These are phyloP conservation scores for Polytolypa hystricis DNA, from an alignment of 2,329 filamentous ascomycete genomes.

Conservation along the genomic window DNA sequence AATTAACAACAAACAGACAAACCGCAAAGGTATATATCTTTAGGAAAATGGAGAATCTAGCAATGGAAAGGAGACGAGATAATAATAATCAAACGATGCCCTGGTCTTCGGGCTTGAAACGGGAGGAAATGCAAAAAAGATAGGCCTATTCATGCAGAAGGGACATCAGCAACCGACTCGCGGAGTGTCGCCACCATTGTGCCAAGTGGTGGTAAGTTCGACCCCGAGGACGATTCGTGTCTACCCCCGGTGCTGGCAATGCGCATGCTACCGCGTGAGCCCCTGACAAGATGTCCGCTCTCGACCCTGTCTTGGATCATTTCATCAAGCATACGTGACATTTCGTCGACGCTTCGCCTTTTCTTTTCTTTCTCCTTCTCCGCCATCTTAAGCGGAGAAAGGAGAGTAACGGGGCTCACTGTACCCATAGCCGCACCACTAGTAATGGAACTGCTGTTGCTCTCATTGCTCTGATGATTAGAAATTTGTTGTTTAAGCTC, in stretches of 20 bases:
- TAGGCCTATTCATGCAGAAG: conserved; percentile 6
- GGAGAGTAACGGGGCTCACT: conserved; percentile 20
- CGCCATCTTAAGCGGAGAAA: conserved; percentile 13
- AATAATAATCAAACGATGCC: no score
- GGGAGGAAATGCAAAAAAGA: no score
- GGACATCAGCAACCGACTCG: conserved; percentile 12
- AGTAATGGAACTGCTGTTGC: conserved; percentile 19
- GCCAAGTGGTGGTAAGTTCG: conserved; percentile 17
- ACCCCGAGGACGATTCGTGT: conserved; percentile 21
- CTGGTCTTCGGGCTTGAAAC: no score
- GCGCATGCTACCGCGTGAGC: conserved; percentile 55
- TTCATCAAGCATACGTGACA: conserved; percentile 86
- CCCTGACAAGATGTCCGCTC: conserved; percentile 58
- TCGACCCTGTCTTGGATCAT: conserved; percentile 90
- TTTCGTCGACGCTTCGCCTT: conserved; percentile 70
- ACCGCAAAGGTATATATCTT: no score
- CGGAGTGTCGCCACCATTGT: conserved; percentile 16
- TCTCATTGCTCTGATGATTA: conserved; percentile 20
- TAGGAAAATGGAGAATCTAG: no score
- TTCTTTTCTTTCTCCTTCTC: conserved; percentile 39
- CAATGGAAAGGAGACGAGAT: no score
- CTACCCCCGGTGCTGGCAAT: conserved; percentile 38
- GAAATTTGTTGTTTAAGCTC: conserved; percentile 14
- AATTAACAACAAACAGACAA: conserved; percentile 8
- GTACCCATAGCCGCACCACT: conserved; percentile 9